Percentiles rank a stretch among this genome's conserved stretches.
Conservation (phyloP, 2,329 filamentous ascomycete species). For the Aureobasidium sp. region DNA sequence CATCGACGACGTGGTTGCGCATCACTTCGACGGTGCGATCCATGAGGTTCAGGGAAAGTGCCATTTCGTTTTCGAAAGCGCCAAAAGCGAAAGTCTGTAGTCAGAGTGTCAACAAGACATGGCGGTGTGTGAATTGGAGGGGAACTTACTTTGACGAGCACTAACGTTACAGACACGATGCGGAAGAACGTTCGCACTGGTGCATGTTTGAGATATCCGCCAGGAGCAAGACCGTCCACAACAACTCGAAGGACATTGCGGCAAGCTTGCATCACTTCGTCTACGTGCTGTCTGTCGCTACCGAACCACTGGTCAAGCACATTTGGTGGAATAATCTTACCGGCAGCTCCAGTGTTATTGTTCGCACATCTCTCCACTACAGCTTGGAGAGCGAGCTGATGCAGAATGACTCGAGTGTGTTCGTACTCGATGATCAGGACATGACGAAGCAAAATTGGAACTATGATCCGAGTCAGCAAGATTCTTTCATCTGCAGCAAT, state of each 20-base stretch:
- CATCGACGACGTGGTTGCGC: conserved; percentile 72
- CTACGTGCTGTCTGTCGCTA: conserved; percentile 55
- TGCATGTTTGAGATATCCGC: conserved; percentile 71
- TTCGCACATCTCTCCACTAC: conserved; percentile 88
- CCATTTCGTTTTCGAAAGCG: conserved; percentile 69
- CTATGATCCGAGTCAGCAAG: conserved; percentile 27
- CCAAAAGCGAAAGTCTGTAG: conserved; percentile 73
- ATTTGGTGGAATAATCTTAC: conserved; percentile 40
- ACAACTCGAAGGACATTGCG: conserved; percentile 71
- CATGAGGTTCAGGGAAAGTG: conserved; percentile 67
- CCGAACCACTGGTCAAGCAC: conserved; percentile 46
- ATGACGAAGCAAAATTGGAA: conserved; percentile 55
- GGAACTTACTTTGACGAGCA: conserved; percentile 58
- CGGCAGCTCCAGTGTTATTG: conserved; percentile 27
- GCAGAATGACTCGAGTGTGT: conserved; percentile 89
- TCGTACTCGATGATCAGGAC: conserved; percentile 93
- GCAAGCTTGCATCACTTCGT: conserved; percentile 68
- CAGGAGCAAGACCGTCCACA: conserved; percentile 66
- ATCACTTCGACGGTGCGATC: conserved; percentile 68
- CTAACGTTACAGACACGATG: conserved; percentile 80
- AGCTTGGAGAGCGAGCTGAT: conserved; percentile 87
- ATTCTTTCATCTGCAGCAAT: conserved; percentile 21
- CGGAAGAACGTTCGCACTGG: conserved; percentile 80
- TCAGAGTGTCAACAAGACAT: neutral
- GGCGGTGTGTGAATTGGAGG: neutral